A percentile compares a stretch with the other conserved stretches of the same genome.
Conservation (phyloP, 441 rosid species). For the Erodium texanum region DNA sequence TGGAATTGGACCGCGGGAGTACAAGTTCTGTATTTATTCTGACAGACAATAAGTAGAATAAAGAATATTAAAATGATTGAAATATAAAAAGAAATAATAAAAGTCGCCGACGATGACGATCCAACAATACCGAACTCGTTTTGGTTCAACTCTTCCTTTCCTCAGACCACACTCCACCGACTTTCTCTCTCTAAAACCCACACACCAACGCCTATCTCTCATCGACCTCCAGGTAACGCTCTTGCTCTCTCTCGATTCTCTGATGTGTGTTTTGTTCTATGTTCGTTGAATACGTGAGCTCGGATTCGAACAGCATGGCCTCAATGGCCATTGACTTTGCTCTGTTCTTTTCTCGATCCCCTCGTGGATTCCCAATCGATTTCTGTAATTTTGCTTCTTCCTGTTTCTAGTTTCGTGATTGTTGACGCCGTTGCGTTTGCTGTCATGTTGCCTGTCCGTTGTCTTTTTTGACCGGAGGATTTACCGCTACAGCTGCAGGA, state of each 20-base stretch:
- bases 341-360: neutral
- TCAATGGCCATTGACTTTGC: neutral
- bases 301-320: neutral
- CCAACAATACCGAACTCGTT: neutral
- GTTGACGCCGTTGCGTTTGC: neutral
- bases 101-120: constrained; percentile 2
- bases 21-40: neutral
- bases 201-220: too few species aligned
- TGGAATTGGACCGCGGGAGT: too few species aligned
- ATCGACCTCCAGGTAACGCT: too few species aligned
- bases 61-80: neutral
- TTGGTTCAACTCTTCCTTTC: neutral
- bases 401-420: neutral
- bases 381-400: neutral
- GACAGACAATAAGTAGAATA: neutral
- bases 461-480: neutral
- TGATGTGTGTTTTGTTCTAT: neutral
- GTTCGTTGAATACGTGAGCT: neutral
- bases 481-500: neutral
- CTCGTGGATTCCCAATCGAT: neutral
- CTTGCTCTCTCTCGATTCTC: neutral
- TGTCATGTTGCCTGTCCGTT: neutral
- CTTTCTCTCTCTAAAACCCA: neutral
- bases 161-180: constrained; percentile 1
- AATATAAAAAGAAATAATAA: neutral